Percentiles rank a stretch among this genome's conserved stretches.
Conservation (phyloP, 163 green algal species). For the Chloromonas sp. region DNA sequence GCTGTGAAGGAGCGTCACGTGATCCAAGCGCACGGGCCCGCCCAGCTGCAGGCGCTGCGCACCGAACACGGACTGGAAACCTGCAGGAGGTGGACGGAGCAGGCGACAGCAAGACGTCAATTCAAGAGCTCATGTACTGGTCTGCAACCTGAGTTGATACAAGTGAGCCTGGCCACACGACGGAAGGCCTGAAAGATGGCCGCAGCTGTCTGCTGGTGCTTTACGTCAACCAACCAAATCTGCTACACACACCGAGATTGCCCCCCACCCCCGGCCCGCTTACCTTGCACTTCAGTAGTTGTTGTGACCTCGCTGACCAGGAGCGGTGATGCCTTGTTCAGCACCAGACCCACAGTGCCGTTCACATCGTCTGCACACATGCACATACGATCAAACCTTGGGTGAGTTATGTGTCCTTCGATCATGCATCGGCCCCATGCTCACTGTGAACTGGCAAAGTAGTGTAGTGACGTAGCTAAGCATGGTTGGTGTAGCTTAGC, state of each 20-base stretch:
- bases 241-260: neutral
- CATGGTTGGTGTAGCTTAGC: too few species aligned
- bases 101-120: neutral
- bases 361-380: slow-evolving; percentile 21
- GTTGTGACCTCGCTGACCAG: slow-evolving; percentile 30
- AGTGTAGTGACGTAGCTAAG: too few species aligned
- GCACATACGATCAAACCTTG: neutral
- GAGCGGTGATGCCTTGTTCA: slow-evolving; percentile 43
- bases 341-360: slow-evolving; percentile 37
- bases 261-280: neutral
- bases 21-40: slow-evolving; percentile 41
- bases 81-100: neutral
- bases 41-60: slow-evolving; percentile 32
- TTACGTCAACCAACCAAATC: neutral
- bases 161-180: too few species aligned
- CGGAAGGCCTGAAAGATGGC: too few species aligned
- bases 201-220: too few species aligned
- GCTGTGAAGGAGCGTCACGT: slow-evolving; percentile 43
- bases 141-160: too few species aligned
- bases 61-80: slow-evolving; percentile 37
- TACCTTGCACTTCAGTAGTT: slow-evolving; percentile 14
- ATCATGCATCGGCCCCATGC: neutral
- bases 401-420: neutral
- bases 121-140: neutral
- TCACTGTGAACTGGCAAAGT: too few species aligned